phyloP scores from a whole-genome alignment of 495 filamentous ascomycete genomes.

The Penicillium canescens region DNA sequence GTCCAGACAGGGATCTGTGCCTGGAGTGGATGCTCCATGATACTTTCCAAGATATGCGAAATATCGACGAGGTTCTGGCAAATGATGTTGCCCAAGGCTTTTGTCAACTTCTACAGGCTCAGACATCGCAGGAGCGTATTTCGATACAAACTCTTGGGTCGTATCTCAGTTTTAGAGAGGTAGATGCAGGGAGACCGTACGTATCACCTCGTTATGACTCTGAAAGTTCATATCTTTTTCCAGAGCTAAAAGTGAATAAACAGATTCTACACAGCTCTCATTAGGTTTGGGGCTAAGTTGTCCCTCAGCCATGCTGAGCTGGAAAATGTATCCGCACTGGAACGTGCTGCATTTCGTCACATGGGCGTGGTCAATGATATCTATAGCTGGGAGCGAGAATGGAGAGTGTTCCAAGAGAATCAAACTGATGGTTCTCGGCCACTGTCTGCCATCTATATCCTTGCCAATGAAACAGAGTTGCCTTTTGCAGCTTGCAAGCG shows the following conservation, averaged over 20 bases:
- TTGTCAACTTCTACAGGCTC: conserved; percentile 17
- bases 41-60: conserved; percentile 9
- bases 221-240: too few species aligned
- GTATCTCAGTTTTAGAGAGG: conserved; percentile 18
- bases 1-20: conserved; percentile 6
- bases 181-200: conserved; percentile 19
- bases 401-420: conserved; percentile 13
- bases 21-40: conserved; percentile 24
- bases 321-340: conserved; percentile 2
- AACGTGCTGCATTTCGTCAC: conserved; percentile 19
- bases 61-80: conserved; percentile 12
- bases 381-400: conserved; percentile 26
- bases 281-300: conserved; percentile 19
- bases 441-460: conserved; percentile 21
- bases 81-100: conserved; percentile 20
- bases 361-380: conserved; percentile 24
- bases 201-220: not conserved
- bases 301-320: conserved; percentile 9
- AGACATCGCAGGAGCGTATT: conserved; percentile 14
- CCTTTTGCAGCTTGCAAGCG: conserved; percentile 19
- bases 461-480: conserved; percentile 21
- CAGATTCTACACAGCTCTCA: conserved; percentile 24
- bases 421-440: conserved; percentile 19
- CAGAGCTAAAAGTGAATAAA: too few species aligned
- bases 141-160: conserved; percentile 14